A percentile compares a stretch with the other conserved stretches of the same genome.
Evolutionary conservation across 345 rosid species (phyloP).

Genomic region (Lumnitzera littorea): DNA sequence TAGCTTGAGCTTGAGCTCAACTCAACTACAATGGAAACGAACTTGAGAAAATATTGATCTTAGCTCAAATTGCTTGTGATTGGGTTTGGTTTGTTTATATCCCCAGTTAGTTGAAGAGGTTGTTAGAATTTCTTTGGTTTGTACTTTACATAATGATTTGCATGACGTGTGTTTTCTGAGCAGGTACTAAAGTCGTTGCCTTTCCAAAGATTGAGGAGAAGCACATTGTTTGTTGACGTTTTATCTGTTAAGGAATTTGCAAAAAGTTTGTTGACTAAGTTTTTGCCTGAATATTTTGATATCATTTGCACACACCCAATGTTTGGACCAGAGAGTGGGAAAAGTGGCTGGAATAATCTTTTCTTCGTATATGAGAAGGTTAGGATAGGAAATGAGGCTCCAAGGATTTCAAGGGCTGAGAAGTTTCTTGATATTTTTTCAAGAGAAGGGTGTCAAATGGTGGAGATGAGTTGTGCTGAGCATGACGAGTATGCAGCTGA

Average conservation of each 20-base stretch:
- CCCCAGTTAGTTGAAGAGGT: too few relatives aligned
- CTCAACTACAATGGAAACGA: too few relatives aligned
- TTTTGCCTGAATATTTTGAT: conserved; percentile 53
- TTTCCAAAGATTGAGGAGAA: conserved; percentile 52
- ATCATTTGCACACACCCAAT: conserved; percentile 69
- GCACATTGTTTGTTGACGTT: conserved; percentile 67
- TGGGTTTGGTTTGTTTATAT: too few relatives aligned
- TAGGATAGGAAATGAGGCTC: conserved; percentile 37
- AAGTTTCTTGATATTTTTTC: conserved; percentile 30
- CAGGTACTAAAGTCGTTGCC: conserved; percentile 39
- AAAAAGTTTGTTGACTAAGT: conserved; percentile 33
- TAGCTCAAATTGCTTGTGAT: too few relatives aligned
- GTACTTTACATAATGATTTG: too few relatives aligned
- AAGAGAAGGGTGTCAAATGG: conserved; percentile 43
- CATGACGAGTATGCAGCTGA: conserved; percentile 48
- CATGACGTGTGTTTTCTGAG: conserved; percentile 13
- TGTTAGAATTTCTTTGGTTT: too few relatives aligned
- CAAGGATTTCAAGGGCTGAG: conserved; percentile 28
- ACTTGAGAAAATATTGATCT: too few relatives aligned
- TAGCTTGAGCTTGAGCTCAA: too few relatives aligned
- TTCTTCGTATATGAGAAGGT: conserved; percentile 62
- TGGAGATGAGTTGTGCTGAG: conserved; percentile 52
- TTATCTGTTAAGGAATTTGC: conserved; percentile 69
- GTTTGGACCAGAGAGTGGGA: conserved; percentile 73
- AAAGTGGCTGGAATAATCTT: conserved; percentile 41